Evolutionary conservation across 2,329 filamentous ascomycete species (phyloP), one percentile per base, ranked within the genome.

Genomic region (Coleophoma cylindrospora): DNA sequence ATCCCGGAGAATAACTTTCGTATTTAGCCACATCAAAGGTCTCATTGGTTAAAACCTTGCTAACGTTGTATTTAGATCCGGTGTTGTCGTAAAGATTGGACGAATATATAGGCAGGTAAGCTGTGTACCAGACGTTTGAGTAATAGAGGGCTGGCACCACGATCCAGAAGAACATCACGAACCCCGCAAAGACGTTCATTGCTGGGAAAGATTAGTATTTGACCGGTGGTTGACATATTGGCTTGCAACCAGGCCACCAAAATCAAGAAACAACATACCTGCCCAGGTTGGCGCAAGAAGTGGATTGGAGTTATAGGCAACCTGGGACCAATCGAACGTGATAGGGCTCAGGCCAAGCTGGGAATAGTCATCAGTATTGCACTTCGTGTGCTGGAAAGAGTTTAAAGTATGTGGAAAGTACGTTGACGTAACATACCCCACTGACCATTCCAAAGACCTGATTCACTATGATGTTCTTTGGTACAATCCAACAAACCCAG

Each of bases 241-340:
- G 19, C 19, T 19, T 19, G 19, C 19, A 19, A 19, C 3, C 19
- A 19, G 19, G 19, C 19, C 19, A 19, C 19, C 19, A 19, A 27
- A 27, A 27, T 3, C 27, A 27, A 38, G 13, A 38, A 38, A 38
- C 5, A 17, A 38, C 36, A 2, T 38, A 38, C 36, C 36, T 9
- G 84, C 86, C 62, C 84, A 80, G 81, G 83, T 88, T 5, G 86
- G 85, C 1, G 83, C 78, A 43, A 87, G 83, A 37, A 86, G 67
- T 3, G 83, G 52, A 9, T 33, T 52, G 75, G 74, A 73, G 27
- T 48, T 45, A 44, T 50, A 54, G n/a, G 40, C 75, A 48, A 87
- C 76, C 60, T 88, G 84, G 4, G 84, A 84, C 84, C 86, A 89
- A 70, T 89, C 86, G 61, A 89, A 87, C 0, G 84, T 88, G 34